phyloP scores from a whole-genome alignment of 2,329 filamentous ascomycete genomes.

The Paraphoma chrysanthemicola region DNA sequence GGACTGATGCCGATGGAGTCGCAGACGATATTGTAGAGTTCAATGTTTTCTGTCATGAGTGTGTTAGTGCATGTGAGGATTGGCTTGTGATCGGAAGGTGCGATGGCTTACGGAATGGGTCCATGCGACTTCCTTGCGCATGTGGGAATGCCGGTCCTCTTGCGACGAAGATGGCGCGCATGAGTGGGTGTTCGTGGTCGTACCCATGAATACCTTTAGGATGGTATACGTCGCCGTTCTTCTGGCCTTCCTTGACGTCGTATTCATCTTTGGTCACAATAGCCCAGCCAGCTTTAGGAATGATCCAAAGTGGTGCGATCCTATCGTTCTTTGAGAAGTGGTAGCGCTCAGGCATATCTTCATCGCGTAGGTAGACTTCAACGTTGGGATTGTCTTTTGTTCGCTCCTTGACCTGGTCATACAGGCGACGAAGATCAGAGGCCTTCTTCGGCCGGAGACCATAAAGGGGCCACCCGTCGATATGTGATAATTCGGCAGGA shows the following conservation, averaged over 20 bases:
- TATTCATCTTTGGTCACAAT: slow-evolving; percentile 84
- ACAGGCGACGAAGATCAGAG: slow-evolving; percentile 70
- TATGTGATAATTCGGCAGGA: slow-evolving; percentile 76
- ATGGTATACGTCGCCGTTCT: slow-evolving; percentile 72
- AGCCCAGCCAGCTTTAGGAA: slow-evolving; percentile 92
- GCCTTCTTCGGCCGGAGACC: slow-evolving; percentile 81
- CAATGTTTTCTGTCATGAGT: slow-evolving; percentile 76
- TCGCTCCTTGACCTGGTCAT: slow-evolving; percentile 64
- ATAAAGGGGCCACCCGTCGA: slow-evolving; percentile 92
- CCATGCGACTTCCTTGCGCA: slow-evolving; percentile 77
- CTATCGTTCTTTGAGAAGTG: slow-evolving; percentile 88
- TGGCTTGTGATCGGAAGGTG: slow-evolving; percentile 30
- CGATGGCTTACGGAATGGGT: slow-evolving; percentile 77
- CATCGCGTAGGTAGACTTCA: slow-evolving; percentile 85
- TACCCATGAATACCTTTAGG: slow-evolving; percentile 92
- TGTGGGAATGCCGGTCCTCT: slow-evolving; percentile 92
- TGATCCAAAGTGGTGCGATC: slow-evolving; percentile 93
- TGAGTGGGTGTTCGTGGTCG: slow-evolving; percentile 91
- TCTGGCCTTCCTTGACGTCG: slow-evolving; percentile 71
- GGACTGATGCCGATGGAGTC: slow-evolving; percentile 80
- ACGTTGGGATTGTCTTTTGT: slow-evolving; percentile 71
- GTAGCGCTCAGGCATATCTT: slow-evolving; percentile 90
- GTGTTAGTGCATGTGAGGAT: neutral
- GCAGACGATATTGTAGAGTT: slow-evolving; percentile 94
- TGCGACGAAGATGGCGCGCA: slow-evolving; percentile 95